Evolutionary conservation across 2,329 filamentous ascomycete genomes (phyloP).

Genomic region (Aureobasidium sp.): DNA sequence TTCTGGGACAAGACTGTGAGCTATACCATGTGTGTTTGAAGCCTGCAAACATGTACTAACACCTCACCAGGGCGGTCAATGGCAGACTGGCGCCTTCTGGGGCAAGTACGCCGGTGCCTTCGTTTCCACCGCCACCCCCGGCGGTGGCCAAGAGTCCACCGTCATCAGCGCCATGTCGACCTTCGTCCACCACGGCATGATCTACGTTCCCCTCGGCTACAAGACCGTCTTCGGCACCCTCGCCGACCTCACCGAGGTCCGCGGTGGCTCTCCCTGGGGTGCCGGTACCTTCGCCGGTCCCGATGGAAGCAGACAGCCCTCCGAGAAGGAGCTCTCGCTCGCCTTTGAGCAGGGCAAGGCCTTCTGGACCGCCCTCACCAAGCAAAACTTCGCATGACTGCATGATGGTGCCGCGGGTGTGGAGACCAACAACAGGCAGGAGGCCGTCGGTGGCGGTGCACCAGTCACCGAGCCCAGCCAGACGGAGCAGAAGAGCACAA

Average conservation of each 20-base stretch:
- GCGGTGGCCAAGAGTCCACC: constrained; percentile 91
- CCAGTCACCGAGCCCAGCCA: constrained; percentile 9
- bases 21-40: background rate
- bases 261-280: constrained; percentile 85
- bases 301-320: constrained; percentile 79
- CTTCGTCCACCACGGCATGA: constrained; percentile 84
- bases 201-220: constrained; percentile 94
- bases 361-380: constrained; percentile 71
- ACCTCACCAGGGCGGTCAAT: constrained; percentile 51
- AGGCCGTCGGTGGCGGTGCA: constrained; percentile 18
- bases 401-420: constrained; percentile 45
- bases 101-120: constrained; percentile 92
- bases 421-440: constrained; percentile 16
- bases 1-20: constrained; percentile 78
- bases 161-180: constrained; percentile 74
- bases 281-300: constrained; percentile 73
- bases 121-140: constrained; percentile 71
- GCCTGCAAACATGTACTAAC: background rate
- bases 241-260: constrained; percentile 65
- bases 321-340: constrained; percentile 63
- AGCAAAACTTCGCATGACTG: constrained; percentile 61
- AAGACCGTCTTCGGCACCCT: constrained; percentile 65
- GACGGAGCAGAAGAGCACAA: constrained; percentile 11
- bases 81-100: constrained; percentile 55
- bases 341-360: constrained; percentile 74